These are phyloP conservation scores for Yarrowia galli DNA, from an alignment of 1,139 yeast species.

Conservation along the genomic window DNA sequence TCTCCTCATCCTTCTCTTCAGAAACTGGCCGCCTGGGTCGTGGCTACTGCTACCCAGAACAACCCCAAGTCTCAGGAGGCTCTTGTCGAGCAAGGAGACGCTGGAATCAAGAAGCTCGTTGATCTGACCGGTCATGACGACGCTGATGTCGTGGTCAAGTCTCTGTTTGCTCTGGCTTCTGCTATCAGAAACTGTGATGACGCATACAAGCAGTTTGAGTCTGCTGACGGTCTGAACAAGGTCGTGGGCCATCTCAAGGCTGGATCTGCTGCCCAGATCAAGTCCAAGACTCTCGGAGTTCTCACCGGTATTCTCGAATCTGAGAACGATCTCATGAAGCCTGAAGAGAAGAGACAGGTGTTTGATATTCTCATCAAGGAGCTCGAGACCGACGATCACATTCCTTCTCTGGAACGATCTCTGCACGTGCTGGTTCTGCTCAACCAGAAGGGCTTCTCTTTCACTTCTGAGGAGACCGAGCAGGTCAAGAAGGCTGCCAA, in stretches of 20 bases:
- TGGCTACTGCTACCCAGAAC: constrained; percentile 94
- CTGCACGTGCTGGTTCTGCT: constrained; percentile 62
- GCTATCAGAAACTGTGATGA: constrained; percentile 72
- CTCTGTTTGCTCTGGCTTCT: constrained; percentile 78
- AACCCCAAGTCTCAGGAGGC: constrained; percentile 57
- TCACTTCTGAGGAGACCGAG: constrained; percentile 47
- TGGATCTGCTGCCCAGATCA: constrained; percentile 51
- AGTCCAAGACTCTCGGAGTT: constrained; percentile 60
- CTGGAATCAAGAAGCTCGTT: constrained; percentile 46
- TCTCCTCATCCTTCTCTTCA: constrained; percentile 59
- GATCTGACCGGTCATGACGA: constrained; percentile 43
- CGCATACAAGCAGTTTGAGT: constrained; percentile 64
- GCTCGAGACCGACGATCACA: constrained; percentile 55
- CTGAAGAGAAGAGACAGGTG: constrained; percentile 55
- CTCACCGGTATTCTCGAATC: constrained; percentile 62
- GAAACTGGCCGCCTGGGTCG: constrained; percentile 69
- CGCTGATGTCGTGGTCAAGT: constrained; percentile 59
- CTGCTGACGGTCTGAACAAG: constrained; percentile 68
- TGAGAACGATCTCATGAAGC: constrained; percentile 56
- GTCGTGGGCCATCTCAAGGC: constrained; percentile 46
- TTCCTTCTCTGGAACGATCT: constrained; percentile 67
- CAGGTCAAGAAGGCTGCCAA: constrained; percentile 42
- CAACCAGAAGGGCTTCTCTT: constrained; percentile 56
- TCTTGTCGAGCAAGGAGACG: constrained; percentile 43
- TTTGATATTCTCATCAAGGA: constrained; percentile 52